Evolutionary conservation across 306 rosid species (phyloP).

Genomic region (Glycine latifolia): DNA sequence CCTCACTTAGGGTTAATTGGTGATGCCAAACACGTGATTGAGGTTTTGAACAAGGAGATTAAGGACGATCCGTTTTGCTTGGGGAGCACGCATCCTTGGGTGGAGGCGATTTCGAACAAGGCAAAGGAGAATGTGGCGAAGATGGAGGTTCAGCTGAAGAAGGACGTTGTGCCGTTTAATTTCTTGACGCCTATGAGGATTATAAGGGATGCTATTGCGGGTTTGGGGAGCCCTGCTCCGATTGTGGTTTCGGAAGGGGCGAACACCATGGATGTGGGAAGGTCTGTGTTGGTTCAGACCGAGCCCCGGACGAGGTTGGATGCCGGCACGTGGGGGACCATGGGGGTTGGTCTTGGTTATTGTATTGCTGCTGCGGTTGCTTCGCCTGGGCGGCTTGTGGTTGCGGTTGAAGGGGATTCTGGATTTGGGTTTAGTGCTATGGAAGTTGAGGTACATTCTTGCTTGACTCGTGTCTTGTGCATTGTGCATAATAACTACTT

Average conservation of each 20-base stretch:
- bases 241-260: constrained; percentile 59
- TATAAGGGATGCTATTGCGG: constrained; percentile 55
- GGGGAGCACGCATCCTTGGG: constrained; percentile 83
- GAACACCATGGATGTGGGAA: constrained; percentile 60
- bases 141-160: constrained; percentile 84
- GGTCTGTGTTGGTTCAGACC: constrained; percentile 60
- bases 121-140: constrained; percentile 69
- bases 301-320: constrained; percentile 66
- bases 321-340: constrained; percentile 75
- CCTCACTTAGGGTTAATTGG: constrained; percentile 86
- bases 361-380: constrained; percentile 98
- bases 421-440: constrained; percentile 95
- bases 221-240: constrained; percentile 53
- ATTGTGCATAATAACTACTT: too few species aligned
- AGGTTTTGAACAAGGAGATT: constrained; percentile 70
- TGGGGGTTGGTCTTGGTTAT: constrained; percentile 93
- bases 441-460: constrained; percentile 91
- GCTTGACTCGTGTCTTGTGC: background rate
- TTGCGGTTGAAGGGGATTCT: constrained; percentile 95
- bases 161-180: constrained; percentile 81
- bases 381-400: constrained; percentile 81
- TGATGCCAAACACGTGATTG: constrained; percentile 77
- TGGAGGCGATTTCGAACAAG: constrained; percentile 69
- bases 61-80: constrained; percentile 94
- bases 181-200: constrained; percentile 63